phyloP scores from a whole-genome alignment of 768 basidiomycete species.

The Russula griseocarnosa region DNA sequence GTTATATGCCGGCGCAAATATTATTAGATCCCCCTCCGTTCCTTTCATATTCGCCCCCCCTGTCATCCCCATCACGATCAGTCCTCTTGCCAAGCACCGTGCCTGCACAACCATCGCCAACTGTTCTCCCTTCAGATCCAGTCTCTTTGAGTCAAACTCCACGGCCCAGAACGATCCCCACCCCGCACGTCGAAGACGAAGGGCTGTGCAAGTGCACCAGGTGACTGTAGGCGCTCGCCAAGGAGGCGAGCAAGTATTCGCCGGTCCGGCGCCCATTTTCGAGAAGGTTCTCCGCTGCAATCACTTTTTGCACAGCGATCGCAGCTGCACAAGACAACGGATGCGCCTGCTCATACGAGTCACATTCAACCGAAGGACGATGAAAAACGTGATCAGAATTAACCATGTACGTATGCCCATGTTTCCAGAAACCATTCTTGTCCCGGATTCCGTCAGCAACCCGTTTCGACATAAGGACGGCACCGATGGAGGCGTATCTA shows the following conservation, averaged over 20 bases:
- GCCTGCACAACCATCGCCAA: conserved; percentile 74
- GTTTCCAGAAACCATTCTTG: conserved; percentile 71
- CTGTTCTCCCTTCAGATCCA: conserved; percentile 48
- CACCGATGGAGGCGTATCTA: conserved; percentile 80
- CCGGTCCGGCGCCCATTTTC: conserved; percentile 59
- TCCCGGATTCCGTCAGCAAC: conserved; percentile 66
- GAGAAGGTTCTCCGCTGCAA: conserved; percentile 66
- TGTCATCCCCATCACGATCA: conserved; percentile 70
- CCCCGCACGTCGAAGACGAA: conserved; percentile 80
- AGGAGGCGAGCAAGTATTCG: conserved; percentile 55
- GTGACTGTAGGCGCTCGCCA: conserved; percentile 48
- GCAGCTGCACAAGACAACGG: conserved; percentile 75
- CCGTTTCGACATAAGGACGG: conserved; percentile 67
- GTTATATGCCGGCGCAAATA: conserved; percentile 80
- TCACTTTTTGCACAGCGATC: conserved; percentile 75
- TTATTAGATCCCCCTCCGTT: conserved; percentile 64
- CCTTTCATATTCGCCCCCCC: conserved; percentile 70
- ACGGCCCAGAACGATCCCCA: conserved; percentile 81
- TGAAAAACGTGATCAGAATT: conserved; percentile 12
- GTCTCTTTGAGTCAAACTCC: conserved; percentile 68
- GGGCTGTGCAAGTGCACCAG: conserved; percentile 56
- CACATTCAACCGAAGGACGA: conserved; percentile 1
- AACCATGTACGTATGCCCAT: conserved; percentile 84
- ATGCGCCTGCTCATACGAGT: conserved; percentile 47
- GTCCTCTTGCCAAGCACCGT: conserved; percentile 58